Percentiles rank a stretch among this genome's conserved stretches.
phyloP scores from a whole-genome alignment of 2,329 filamentous ascomycete genomes.

The Diplocarpon mali region DNA sequence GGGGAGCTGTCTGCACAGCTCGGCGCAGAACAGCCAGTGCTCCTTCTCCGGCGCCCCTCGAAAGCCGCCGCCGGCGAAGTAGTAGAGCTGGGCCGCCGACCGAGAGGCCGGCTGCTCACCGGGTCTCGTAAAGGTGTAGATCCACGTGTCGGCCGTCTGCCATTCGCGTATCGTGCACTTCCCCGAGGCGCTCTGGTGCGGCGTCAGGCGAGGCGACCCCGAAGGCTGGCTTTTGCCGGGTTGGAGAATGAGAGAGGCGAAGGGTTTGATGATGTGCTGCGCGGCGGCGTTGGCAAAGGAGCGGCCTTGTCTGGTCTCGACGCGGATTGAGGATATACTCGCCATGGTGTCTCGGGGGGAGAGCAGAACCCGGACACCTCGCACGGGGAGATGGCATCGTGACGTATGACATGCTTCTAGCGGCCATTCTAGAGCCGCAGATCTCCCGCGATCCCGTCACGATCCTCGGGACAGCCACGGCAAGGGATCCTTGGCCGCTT shows the following conservation, averaged over 20 bases:
- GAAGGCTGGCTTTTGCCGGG: not conserved
- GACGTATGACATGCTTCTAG: too few relatives aligned
- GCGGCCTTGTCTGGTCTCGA: slow-evolving; percentile 4
- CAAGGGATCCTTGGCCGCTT: too few relatives aligned
- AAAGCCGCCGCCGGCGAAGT: slow-evolving; percentile 28
- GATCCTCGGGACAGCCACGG: too few relatives aligned
- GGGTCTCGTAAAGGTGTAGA: slow-evolving; percentile 8
- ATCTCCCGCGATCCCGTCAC: too few relatives aligned
- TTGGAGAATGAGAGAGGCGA: slow-evolving; percentile 9
- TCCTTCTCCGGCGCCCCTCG: slow-evolving; percentile 7
- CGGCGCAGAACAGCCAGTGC: slow-evolving; percentile 14
- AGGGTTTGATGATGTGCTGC: slow-evolving; percentile 8
- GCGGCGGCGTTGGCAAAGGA: slow-evolving; percentile 3
- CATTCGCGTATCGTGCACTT: slow-evolving; percentile 6
- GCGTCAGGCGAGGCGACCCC: slow-evolving; percentile 10
- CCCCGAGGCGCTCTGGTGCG: slow-evolving; percentile 5
- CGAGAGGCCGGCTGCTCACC: not conserved
- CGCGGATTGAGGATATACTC: slow-evolving; percentile 4
- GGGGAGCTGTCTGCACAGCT: slow-evolving; percentile 8
- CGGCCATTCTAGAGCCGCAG: too few relatives aligned
- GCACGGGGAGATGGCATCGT: too few relatives aligned
- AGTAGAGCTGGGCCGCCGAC: slow-evolving; percentile 8
- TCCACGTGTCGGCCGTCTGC: slow-evolving; percentile 7
- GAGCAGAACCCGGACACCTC: too few relatives aligned
- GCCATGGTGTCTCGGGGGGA: too few relatives aligned